Evolutionary conservation across 345 rosid species (phyloP).

Genomic region (Punica granatum): DNA sequence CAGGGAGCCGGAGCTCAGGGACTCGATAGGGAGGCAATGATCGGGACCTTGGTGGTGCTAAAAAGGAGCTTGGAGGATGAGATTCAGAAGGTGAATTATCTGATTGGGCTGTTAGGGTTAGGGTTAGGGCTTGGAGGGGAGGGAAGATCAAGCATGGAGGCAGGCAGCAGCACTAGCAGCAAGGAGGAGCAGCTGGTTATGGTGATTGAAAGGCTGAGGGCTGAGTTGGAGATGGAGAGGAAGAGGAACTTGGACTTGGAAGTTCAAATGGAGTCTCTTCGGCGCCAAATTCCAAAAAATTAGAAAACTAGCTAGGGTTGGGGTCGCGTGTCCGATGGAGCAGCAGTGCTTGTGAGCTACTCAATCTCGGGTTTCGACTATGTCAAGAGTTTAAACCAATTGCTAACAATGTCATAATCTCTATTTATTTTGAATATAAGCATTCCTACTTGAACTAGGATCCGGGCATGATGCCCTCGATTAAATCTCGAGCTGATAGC

Average conservation of each 20-base stretch:
- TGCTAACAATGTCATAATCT: too few species aligned
- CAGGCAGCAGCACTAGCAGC: background rate
- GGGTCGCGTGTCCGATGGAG: too few species aligned
- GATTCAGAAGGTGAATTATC: slow-evolving; percentile 32
- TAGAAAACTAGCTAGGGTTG: background rate
- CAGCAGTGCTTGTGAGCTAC: too few species aligned
- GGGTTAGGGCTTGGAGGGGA: slow-evolving; percentile 37
- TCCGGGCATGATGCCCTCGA: too few species aligned
- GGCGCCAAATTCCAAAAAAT: slow-evolving; percentile 11
- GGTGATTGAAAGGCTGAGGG: slow-evolving; percentile 34
- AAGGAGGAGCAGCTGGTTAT: slow-evolving; percentile 46
- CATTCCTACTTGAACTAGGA: too few species aligned
- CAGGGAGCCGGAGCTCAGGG: background rate
- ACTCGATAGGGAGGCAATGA: slow-evolving; percentile 24
- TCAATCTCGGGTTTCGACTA: too few species aligned
- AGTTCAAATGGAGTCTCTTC: slow-evolving; percentile 35
- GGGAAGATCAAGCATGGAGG: slow-evolving; percentile 16
- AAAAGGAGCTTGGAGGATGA: slow-evolving; percentile 67
- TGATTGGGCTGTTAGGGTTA: slow-evolving; percentile 29
- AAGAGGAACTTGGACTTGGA: slow-evolving; percentile 35
- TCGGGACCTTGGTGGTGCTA: slow-evolving; percentile 38
- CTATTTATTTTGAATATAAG: too few species aligned
- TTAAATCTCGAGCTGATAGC: too few species aligned
- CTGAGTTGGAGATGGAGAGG: slow-evolving; percentile 48
- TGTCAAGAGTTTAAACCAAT: too few species aligned